Evolutionary conservation across 768 basidiomycete species (phyloP), one percentile per base, ranked within the genome.

Genomic region (Boletellus ananiceps): DNA sequence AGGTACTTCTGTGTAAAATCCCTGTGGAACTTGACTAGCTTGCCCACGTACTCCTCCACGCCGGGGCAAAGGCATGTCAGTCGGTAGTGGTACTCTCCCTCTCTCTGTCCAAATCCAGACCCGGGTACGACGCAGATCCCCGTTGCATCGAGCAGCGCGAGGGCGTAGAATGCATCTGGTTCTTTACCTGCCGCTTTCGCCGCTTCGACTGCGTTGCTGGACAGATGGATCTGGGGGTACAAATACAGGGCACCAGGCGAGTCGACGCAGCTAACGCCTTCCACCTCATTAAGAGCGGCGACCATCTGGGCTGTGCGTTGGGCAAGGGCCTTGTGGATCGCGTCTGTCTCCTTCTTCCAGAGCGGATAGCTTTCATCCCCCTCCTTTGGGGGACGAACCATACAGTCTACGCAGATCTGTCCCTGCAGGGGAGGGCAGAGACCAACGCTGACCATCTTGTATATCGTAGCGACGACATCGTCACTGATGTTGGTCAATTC

Each of bases 121-220:
- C 95, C 95, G 5, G 93, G 90, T 5, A 97, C 89, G 18, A 89
- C 88, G 60, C 93, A 96, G 55, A 98, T 96, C 5, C 93, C 93
- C 0, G 92, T 93, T 66, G 79, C 78, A 54, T 95, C 91, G 44
- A 99, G 76, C 44, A 99, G 66, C 56, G 77, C 80, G 33, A 95
- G 74, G 18, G 90, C 80, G 64, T 99, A 99, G 62, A 94, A 85
- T 37, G 83, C 85, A 66, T 99, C 95, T 3, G 95, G 88, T 58
- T 78, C 78, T 70, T 90, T 90, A 1, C 86, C 88, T 1, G 72
- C 77, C 59, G 76, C 70, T 56, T 74, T 68, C 29, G 95, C 95
- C 7, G 81, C 88, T 40, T 82, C 77, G 49, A 85, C 70, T 3
- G 91, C 94, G 57, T 78, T 81, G 14, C 76, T 60, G 7, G 92